Conservation (phyloP, 2,329 filamentous ascomycete species). For the Phaeosphaeria sp. region DNA sequence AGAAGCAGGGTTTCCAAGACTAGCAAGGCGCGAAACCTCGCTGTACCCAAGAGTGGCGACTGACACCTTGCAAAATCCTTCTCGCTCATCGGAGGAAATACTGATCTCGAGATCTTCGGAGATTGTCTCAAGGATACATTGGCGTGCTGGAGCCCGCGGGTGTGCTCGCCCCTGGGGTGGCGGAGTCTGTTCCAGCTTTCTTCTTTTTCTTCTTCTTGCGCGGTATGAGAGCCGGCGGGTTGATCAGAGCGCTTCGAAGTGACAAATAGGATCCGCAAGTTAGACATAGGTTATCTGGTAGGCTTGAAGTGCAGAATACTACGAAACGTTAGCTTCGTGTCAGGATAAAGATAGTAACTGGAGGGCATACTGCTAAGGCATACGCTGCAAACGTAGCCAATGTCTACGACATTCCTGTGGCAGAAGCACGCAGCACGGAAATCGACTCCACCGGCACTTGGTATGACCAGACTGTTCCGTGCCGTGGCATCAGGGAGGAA, state of each 20-base stretch:
- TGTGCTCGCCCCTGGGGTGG: conserved; percentile 42
- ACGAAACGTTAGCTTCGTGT: conserved; percentile 6
- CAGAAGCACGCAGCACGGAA: conserved; percentile 99
- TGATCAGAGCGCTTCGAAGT: conserved; percentile 40
- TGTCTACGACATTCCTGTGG: conserved; percentile 86
- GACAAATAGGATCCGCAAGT: conserved; percentile 50
- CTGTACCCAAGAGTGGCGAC: not conserved
- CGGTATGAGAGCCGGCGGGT: conserved; percentile 45
- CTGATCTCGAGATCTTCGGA: not conserved
- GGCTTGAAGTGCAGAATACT: conserved; percentile 48
- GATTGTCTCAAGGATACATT: conserved; percentile 33
- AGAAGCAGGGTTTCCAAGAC: not conserved
- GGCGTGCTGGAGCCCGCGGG: conserved; percentile 43
- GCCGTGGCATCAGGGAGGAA: conserved; percentile 77
- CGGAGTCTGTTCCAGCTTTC: conserved; percentile 40
- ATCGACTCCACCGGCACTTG: conserved; percentile 86
- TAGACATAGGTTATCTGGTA: conserved; percentile 44
- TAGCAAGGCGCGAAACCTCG: not conserved
- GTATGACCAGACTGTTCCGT: conserved; percentile 72
- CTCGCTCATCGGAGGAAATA: not conserved
- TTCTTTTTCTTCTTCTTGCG: conserved; percentile 51
- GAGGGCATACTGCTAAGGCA: conserved; percentile 78
- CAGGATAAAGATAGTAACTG: not conserved
- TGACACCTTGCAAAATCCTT: not conserved
- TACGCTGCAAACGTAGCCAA: conserved; percentile 94